A percentile compares a stretch with the other conserved stretches of the same genome.
Conservation (phyloP, 73 alveolate genomes). For the Tetrahymena malaccensis region DNA sequence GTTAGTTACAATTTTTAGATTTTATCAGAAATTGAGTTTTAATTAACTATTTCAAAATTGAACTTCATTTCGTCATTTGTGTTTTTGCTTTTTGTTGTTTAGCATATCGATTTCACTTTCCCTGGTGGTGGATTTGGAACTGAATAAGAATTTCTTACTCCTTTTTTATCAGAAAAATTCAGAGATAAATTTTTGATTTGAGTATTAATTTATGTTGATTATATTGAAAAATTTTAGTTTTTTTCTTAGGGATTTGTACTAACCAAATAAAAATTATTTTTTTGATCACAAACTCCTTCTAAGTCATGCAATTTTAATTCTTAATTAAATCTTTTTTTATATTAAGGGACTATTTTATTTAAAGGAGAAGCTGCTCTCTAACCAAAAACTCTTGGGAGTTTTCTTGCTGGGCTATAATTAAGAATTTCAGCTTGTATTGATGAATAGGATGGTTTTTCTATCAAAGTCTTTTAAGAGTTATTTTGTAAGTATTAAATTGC, state of each 20-base stretch:
- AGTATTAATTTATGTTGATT: background rate
- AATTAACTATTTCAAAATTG: background rate
- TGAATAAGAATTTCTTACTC: background rate
- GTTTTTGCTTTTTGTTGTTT: background rate
- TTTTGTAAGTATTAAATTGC: background rate
- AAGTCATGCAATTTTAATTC: background rate
- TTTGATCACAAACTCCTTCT: background rate
- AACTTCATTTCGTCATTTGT: background rate
- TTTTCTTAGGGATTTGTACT: background rate
- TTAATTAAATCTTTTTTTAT: background rate
- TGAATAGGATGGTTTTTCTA: background rate
- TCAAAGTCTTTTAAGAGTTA: background rate
- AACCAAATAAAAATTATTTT: background rate
- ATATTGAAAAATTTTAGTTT: background rate
- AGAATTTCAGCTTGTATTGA: background rate
- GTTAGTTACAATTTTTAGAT: background rate
- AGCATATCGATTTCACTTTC: background rate
- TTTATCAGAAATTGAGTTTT: background rate
- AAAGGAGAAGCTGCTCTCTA: background rate
- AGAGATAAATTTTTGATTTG: background rate
- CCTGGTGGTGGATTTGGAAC: background rate
- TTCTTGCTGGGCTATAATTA: background rate
- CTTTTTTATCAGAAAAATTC: background rate
- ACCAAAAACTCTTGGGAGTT: background rate
- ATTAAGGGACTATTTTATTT: background rate